Conservation (phyloP, 2,329 filamentous ascomycete genomes). For the Chaetomiaceae sp. region DNA sequence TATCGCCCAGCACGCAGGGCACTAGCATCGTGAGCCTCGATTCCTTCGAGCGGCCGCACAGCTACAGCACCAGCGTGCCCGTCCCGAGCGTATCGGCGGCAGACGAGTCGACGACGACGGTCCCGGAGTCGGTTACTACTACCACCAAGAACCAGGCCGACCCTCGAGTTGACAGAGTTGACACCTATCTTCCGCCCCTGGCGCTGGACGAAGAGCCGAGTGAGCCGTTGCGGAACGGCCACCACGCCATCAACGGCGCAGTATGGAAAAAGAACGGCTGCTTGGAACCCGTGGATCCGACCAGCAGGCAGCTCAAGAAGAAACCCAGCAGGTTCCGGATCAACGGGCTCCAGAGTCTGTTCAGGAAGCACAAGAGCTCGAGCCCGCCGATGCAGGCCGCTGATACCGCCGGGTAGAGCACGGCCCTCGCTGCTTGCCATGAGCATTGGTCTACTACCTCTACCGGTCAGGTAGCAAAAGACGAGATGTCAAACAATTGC, state of each 20-base stretch:
- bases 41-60: conserved; percentile 45
- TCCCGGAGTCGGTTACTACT: conserved; percentile 28
- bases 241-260: conserved; percentile 14
- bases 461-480: too few species aligned
- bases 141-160: conserved; percentile 27
- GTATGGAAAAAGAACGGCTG: conserved; percentile 40
- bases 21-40: conserved; percentile 62
- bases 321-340: conserved; percentile 61
- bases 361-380: conserved; percentile 41
- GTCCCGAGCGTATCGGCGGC: conserved; percentile 39
- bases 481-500: too few species aligned
- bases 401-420: conserved; percentile 28
- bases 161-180: background rate
- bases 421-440: background rate
- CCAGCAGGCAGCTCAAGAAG: conserved; percentile 50
- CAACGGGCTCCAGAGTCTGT: conserved; percentile 55
- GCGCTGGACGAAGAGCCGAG: conserved; percentile 32
- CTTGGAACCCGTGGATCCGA: conserved; percentile 26
- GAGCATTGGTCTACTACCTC: background rate
- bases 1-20: conserved; percentile 61
- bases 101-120: conserved; percentile 32
- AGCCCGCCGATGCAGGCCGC: conserved; percentile 33
- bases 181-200: conserved; percentile 1
- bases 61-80: conserved; percentile 36
- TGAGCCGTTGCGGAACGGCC: conserved; percentile 23